These are phyloP conservation scores for Salix dunnii DNA, from an alignment of 345 rosid species.

Conservation along the genomic window DNA sequence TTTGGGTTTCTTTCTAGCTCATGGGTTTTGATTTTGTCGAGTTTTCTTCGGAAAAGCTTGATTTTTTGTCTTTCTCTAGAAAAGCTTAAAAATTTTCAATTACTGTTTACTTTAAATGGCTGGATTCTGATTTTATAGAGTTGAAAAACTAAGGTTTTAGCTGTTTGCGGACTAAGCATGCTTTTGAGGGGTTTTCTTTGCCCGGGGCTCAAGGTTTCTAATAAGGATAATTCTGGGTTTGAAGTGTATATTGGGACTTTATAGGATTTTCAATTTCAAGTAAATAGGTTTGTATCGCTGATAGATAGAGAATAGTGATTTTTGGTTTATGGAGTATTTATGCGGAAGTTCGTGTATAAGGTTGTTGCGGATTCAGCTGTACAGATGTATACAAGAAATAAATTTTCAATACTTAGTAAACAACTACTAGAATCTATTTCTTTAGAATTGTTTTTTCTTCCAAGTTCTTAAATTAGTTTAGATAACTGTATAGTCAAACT, in stretches of 20 bases:
- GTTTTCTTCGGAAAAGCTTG: neutral
- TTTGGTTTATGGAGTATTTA: neutral
- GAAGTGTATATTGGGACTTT: neutral
- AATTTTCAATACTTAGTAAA: neutral
- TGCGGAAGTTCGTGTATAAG: neutral
- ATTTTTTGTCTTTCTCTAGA: neutral
- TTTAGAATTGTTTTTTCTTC: neutral
- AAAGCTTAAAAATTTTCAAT: neutral
- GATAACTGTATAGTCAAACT: neutral
- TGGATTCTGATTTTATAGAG: neutral
- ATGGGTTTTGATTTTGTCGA: neutral
- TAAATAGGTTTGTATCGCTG: neutral
- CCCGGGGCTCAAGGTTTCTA: neutral
- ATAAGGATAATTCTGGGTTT: neutral
- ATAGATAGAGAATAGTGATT: neutral
- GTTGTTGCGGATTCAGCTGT: neutral
- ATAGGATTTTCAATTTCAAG: neutral
- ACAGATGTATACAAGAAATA: neutral
- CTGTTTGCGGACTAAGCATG: neutral
- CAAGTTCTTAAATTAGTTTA: neutral
- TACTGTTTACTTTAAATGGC: neutral
- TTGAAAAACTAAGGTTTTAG: neutral
- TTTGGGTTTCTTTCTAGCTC: neutral
- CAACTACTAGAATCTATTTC: neutral
- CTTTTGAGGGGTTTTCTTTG: no score